Conservation (phyloP, 2,329 filamentous ascomycete species). For the Penicillium sp. region DNA sequence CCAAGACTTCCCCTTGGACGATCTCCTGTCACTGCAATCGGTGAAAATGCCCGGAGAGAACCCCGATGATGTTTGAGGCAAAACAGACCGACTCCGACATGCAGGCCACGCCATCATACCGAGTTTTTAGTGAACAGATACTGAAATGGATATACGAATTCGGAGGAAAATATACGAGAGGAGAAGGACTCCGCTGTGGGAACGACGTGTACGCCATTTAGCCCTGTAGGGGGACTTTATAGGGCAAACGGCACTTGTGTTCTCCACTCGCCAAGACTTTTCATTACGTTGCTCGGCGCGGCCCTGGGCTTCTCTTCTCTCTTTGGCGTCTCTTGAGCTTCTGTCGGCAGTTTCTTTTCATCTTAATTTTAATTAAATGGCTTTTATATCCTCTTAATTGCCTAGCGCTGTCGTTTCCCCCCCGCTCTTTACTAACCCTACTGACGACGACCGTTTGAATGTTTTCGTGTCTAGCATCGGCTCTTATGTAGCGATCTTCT, state of each 20-base stretch:
- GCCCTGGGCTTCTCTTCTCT: not conserved
- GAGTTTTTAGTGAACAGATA: not conserved
- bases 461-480: not conserved
- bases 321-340: not conserved
- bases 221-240: not conserved
- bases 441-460: not conserved
- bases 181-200: constrained; percentile 13
- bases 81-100: not conserved
- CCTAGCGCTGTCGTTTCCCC: not conserved
- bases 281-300: constrained; percentile 8
- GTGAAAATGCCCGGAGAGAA: not conserved
- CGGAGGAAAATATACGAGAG: constrained; percentile 7
- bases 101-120: not conserved
- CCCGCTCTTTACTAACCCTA: not conserved
- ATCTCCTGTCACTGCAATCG: constrained; percentile 1
- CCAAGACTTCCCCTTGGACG: constrained; percentile 11
- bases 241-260: constrained; percentile 10
- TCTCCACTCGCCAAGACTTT: constrained; percentile 28
- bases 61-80: not conserved
- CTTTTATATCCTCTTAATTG: constrained; percentile 2
- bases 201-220: not conserved
- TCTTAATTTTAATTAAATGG: constrained; percentile 7
- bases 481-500: not conserved
- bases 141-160: not conserved
- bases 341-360: not conserved